These are phyloP conservation scores for Hypoxylon intermedium DNA, from an alignment of 495 filamentous ascomycete species.

Conservation along the genomic window DNA sequence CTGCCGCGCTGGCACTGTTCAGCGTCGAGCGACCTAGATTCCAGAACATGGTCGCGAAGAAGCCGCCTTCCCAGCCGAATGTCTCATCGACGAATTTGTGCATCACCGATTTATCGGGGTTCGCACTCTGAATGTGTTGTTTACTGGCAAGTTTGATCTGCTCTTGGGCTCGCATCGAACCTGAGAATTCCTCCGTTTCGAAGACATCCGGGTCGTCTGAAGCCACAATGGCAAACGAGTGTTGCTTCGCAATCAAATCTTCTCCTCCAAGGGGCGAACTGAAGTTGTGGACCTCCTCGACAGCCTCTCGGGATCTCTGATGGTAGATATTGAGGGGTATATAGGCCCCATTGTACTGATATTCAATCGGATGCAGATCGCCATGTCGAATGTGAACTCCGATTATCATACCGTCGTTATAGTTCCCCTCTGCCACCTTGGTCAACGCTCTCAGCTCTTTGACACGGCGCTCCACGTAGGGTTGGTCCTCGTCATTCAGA, in stretches of 20 bases:
- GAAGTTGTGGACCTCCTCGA: conserved; percentile 47
- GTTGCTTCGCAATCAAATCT: conserved; percentile 44
- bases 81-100: conserved; percentile 69
- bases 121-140: conserved; percentile 47
- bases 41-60: conserved; percentile 74
- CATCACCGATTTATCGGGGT: conserved; percentile 47
- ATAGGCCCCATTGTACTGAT: conserved; percentile 70
- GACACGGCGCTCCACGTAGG: conserved; percentile 61
- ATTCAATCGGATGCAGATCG: conserved; percentile 71
- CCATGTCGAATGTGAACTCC: conserved; percentile 77
- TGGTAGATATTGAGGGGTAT: conserved; percentile 69
- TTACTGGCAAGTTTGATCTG: conserved; percentile 71
- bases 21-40: conserved; percentile 58
- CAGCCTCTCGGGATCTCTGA: conserved; percentile 53
- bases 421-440: conserved; percentile 47
- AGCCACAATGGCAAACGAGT: conserved; percentile 63
- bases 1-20: conserved; percentile 38
- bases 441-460: conserved; percentile 55
- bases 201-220: conserved; percentile 77
- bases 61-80: conserved; percentile 78
- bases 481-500: conserved; percentile 61
- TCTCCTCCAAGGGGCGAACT: conserved; percentile 44
- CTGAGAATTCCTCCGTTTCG: conserved; percentile 59
- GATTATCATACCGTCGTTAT: conserved; percentile 56
- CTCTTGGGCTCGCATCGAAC: conserved; percentile 63